phyloP scores from a whole-genome alignment of 2,329 filamentous ascomycete genomes.

The Aspergillus latus region DNA sequence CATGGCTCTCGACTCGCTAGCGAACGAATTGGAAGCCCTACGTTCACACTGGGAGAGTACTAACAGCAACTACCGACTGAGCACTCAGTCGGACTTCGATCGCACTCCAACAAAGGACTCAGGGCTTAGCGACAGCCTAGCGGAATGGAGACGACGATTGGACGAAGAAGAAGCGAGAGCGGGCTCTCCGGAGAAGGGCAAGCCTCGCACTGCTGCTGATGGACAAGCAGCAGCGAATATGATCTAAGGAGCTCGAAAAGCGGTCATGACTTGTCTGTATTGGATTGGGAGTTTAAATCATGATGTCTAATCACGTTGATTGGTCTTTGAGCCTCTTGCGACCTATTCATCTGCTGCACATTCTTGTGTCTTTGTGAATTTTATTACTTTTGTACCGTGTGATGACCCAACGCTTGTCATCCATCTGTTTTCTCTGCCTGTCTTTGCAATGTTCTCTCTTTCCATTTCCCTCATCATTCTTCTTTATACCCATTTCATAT shows the following conservation, averaged over 20 bases:
- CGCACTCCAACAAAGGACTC: conserved; percentile 50
- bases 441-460: conserved; percentile 11
- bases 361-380: conserved; percentile 7
- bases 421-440: conserved; percentile 11
- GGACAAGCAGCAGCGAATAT: conserved; percentile 32
- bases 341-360: not conserved
- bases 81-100: conserved; percentile 87
- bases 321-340: conserved; percentile 5
- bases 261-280: conserved; percentile 20
- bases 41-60: conserved; percentile 93
- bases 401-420: conserved; percentile 3
- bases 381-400: conserved; percentile 4
- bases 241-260: conserved; percentile 29
- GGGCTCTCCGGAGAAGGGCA: conserved; percentile 29
- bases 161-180: conserved; percentile 56
- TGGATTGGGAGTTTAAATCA: conserved; percentile 26
- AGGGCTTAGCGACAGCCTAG: conserved; percentile 67
- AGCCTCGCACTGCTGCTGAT: conserved; percentile 26
- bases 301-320: conserved; percentile 16
- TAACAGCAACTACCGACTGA: conserved; percentile 90
- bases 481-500: conserved; percentile 25
- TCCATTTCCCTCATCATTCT: conserved; percentile 13
- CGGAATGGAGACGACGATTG: conserved; percentile 76
- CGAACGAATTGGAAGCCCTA: conserved; percentile 86
- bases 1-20: conserved; percentile 82